Evolutionary conservation across 345 rosid genomes (phyloP).

Genomic region (Anacardium occidentale): DNA sequence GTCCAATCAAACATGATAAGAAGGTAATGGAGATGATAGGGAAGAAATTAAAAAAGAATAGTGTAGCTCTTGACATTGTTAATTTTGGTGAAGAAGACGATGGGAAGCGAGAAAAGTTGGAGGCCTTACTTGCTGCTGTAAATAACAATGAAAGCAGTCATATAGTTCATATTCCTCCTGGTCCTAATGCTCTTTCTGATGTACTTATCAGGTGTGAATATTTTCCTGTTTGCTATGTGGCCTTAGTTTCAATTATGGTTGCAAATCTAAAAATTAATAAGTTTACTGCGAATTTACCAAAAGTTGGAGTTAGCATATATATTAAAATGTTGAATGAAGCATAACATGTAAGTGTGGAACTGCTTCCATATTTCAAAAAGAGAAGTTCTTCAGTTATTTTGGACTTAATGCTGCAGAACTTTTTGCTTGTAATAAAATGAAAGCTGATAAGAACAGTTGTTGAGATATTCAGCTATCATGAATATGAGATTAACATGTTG

Average conservation of each 20-base stretch:
- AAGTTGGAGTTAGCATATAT: not conserved
- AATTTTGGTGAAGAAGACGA: slow-evolving; percentile 77
- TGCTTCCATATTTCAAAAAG: not conserved
- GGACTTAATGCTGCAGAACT: not conserved
- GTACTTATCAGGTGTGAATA: slow-evolving; percentile 62
- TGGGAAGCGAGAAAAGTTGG: slow-evolving; percentile 63
- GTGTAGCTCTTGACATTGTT: slow-evolving; percentile 76
- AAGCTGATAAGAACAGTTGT: not conserved
- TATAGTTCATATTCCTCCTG: slow-evolving; percentile 77
- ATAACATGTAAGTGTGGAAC: not conserved
- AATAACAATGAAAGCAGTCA: slow-evolving; percentile 75
- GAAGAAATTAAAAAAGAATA: slow-evolving; percentile 86
- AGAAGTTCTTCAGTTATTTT: not conserved
- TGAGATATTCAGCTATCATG: not conserved
- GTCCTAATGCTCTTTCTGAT: slow-evolving; percentile 88
- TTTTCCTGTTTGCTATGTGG: not conserved
- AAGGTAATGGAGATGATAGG: slow-evolving; percentile 82
- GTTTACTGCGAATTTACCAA: too few species aligned
- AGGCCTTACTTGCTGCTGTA: slow-evolving; percentile 75
- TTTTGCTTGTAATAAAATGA: not conserved
- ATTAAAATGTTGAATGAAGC: not conserved
- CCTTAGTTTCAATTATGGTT: not conserved
- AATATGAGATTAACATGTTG: not conserved
- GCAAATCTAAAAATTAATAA: slow-evolving; percentile 7
- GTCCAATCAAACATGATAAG: slow-evolving; percentile 86